phyloP scores from a whole-genome alignment of 2,329 filamentous ascomycete species.

The Talaromyces sp. region DNA sequence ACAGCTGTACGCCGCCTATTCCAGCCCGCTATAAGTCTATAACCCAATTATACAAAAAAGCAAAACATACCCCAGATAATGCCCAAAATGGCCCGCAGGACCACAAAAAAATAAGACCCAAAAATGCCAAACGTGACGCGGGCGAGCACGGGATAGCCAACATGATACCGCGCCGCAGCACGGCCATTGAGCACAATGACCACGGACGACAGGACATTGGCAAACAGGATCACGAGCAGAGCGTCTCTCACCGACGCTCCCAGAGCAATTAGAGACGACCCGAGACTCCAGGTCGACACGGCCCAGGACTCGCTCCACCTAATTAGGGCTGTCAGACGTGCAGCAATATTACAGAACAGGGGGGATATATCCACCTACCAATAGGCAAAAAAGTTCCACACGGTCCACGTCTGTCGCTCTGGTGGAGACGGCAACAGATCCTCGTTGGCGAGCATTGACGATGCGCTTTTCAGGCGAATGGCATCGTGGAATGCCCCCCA shows the following conservation, averaged over 20 bases:
- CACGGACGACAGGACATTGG: slow-evolving; percentile 16
- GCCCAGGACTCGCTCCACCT: slow-evolving; percentile 21
- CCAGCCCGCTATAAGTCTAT: not conserved
- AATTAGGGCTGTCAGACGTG: not conserved
- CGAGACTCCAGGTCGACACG: slow-evolving; percentile 18
- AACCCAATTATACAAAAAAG: not conserved
- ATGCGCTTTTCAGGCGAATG: slow-evolving; percentile 14
- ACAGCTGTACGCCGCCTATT: slow-evolving; percentile 17
- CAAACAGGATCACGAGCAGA: slow-evolving; percentile 17
- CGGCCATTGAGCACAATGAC: slow-evolving; percentile 18
- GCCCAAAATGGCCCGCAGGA: slow-evolving; percentile 14
- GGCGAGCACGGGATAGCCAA: slow-evolving; percentile 16
- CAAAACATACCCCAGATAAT: slow-evolving; percentile 15
- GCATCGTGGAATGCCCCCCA: slow-evolving; percentile 13
- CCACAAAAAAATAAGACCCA: slow-evolving; percentile 16
- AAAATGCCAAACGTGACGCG: slow-evolving; percentile 16
- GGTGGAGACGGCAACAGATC: slow-evolving; percentile 17
- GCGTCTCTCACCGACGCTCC: slow-evolving; percentile 18
- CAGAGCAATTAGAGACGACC: slow-evolving; percentile 16
- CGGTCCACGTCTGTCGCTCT: slow-evolving; percentile 17
- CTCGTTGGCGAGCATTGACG: slow-evolving; percentile 18
- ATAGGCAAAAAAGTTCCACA: slow-evolving; percentile 19
- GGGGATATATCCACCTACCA: slow-evolving; percentile 11
- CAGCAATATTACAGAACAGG: no score
- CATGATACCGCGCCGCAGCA: slow-evolving; percentile 15